Base-by-base conservation (phyloP, 2,329 filamentous ascomycete genomes). In the Fusarium armeniacum region DNA sequence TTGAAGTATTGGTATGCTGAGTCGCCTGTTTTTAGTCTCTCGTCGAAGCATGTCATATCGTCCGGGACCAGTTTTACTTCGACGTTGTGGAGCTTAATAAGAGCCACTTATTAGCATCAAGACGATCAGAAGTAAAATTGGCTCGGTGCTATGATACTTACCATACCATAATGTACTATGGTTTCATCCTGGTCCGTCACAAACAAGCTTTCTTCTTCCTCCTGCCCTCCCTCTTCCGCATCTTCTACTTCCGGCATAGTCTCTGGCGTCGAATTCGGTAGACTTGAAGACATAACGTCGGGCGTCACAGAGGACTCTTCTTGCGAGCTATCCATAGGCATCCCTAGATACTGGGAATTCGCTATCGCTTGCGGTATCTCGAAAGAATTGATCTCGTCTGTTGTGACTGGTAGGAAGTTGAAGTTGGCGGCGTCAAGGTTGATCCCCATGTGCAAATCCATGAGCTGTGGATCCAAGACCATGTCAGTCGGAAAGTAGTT, bases 61-160 rank as follows among this genome's bases (percentile, higher is more conserved):
- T 35, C 49, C 1, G 58, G 58, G 1, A 63, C 58, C 1, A 63
- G 3, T 20, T 63, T 63, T 2, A 63, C 60, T 44, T 63, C 58
- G 12, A 63, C 35, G 13, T 63, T 63, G 9, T 63, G 60, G 3
- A 63, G 58, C 60, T 63, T 18, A 5, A 36, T 5, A 4, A 5
- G 1, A 16, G 18, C 2, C 6, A 16, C 28, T 10, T 30, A 12
- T 49, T 13, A 55, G 28, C 16, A 20, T 11, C 4, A 7, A 3
- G 5, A 5, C 2, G 5, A 1, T 3, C 2, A 5, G 0, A 33
- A 45, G 1, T 0, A 5, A 16, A 6, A 5, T 52, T 1, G 30
- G 32, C 2, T 11, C 2, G 9, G 10, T 11, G 28, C 9, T 22
- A 3, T 11, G 5, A 8, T 16, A 24, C 16, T 7, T 5, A 63